Percentiles rank a stretch among this genome's conserved stretches.
These are phyloP conservation scores for Kingdonia uniflora DNA, from an alignment of 164 flowering plant species.

Conservation along the genomic window DNA sequence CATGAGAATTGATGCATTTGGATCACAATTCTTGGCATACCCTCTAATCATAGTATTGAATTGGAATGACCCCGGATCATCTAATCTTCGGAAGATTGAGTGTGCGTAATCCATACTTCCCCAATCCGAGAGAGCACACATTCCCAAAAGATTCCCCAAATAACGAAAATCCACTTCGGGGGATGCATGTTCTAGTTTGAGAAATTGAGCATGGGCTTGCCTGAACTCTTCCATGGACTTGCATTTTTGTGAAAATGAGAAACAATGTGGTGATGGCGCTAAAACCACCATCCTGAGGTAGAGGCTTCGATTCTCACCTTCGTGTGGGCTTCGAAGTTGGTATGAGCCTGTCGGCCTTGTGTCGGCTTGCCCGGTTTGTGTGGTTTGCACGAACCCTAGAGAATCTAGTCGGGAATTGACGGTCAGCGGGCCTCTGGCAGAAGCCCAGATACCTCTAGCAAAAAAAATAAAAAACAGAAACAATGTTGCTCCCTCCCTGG, in stretches of 20 bases:
- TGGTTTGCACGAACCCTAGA: no score
- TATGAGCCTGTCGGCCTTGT: no score
- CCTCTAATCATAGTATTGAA: slow-evolving; percentile 75
- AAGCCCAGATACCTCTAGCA: no score
- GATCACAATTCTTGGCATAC: slow-evolving; percentile 28
- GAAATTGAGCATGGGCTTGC: slow-evolving; percentile 48
- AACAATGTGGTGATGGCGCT: slow-evolving; percentile 48
- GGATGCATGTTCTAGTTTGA: slow-evolving; percentile 63
- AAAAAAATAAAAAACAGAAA: no score
- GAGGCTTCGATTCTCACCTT: no score
- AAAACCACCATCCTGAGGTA: no score
- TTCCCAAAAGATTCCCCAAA: slow-evolving; percentile 39
- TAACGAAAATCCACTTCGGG: slow-evolving; percentile 26
- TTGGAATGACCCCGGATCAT: slow-evolving; percentile 46
- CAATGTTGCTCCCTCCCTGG: no score
- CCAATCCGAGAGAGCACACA: slow-evolving; percentile 68
- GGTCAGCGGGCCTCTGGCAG: no score
- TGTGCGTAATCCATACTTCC: slow-evolving; percentile 78
- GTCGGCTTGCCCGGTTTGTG: no score
- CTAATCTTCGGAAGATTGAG: slow-evolving; percentile 51
- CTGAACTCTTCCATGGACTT: slow-evolving; percentile 56
- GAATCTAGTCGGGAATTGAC: no score
- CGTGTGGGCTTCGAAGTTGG: no score
- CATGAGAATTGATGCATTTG: slow-evolving; percentile 30
- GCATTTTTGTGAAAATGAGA: slow-evolving; percentile 46